Conservation (phyloP, 2,329 filamentous ascomycete genomes). For the Epichloe scottii region DNA sequence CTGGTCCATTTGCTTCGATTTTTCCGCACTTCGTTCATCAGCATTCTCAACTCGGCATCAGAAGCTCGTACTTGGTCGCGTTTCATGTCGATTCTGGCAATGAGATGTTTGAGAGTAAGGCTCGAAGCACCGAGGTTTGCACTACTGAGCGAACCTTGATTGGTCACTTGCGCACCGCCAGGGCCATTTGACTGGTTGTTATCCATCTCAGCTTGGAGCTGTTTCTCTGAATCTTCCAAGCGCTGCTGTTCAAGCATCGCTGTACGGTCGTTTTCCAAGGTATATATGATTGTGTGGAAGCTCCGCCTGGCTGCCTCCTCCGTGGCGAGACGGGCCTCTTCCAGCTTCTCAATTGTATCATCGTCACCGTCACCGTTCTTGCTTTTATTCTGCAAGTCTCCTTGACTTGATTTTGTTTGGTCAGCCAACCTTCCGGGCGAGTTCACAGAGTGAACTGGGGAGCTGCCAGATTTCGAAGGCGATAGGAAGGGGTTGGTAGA, state of each 20-base stretch:
- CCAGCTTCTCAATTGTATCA: conserved; percentile 83
- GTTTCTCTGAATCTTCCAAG: conserved; percentile 89
- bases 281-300: conserved; percentile 91
- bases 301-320: conserved; percentile 81
- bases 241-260: conserved; percentile 98
- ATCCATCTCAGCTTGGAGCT: conserved; percentile 91
- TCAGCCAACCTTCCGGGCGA: conserved; percentile 46
- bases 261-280: conserved; percentile 84
- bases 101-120: conserved; percentile 90
- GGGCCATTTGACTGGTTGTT: conserved; percentile 36
- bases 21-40: conserved; percentile 96
- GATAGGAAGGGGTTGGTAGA: conserved; percentile 50
- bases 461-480: conserved; percentile 58
- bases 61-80: conserved; percentile 81
- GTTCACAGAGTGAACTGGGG: conserved; percentile 47
- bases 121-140: conserved; percentile 94
- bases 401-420: conserved; percentile 36
- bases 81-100: conserved; percentile 88
- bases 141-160: conserved; percentile 81
- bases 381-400: conserved; percentile 37
- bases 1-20: conserved; percentile 98
- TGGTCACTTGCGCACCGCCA: conserved; percentile 40
- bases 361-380: conserved; percentile 50
- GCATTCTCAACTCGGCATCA: conserved; percentile 77
- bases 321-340: conserved; percentile 81